Evolutionary conservation across 495 filamentous ascomycete genomes (phyloP), one percentile per base, ranked within the genome.

Genomic region (Copromyces sp.): DNA sequence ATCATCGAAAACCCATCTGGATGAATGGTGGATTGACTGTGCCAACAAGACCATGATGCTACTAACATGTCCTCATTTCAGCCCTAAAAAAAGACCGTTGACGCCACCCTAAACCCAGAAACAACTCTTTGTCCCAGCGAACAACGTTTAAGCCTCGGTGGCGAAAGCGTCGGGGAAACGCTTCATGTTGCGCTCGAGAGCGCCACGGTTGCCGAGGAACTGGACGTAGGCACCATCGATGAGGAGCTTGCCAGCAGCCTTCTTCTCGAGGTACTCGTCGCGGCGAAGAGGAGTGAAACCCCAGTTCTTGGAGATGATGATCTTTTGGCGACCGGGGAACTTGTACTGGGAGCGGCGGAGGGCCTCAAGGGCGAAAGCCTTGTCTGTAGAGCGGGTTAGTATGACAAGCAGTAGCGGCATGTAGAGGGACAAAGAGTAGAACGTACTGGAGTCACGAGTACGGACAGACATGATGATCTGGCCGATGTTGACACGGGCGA

Each of bases 311-410:
- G 90, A 94, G 86, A 98, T 90, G 81, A 99, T 97, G 86, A 99
- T 97, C 93, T 99, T 98, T 90, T 99, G 95, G 86, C 95, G 94
- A 84, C 95, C 95, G 75, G 95, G 95, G 92, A 99, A 99, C 92
- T 99, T 99, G 91, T 99, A 99, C 90, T 97, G 95, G 75, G 93
- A 95, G 82, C 95, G 92, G 83, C 95, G 93, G 83, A 99, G 91
- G 84, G 95, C 95, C 90, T 99, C 95, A 83, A 99, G 94, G 84
- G 95, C 95, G 79, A 90, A 89, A 73, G 91, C 91, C 76, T 93
- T 93, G 89, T 97, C 88, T 91, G 79, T 38, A 39, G 2, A 71
- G 0, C 3, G 9, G 61, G 80, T 86, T 75, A 87, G 79, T 20
- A 68, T 38, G 44, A 17, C 20, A 8, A 9, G 4, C 24, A 24